Evolutionary conservation across 495 filamentous ascomycete species (phyloP).

Genomic region (Geopyxis carbonaria): DNA sequence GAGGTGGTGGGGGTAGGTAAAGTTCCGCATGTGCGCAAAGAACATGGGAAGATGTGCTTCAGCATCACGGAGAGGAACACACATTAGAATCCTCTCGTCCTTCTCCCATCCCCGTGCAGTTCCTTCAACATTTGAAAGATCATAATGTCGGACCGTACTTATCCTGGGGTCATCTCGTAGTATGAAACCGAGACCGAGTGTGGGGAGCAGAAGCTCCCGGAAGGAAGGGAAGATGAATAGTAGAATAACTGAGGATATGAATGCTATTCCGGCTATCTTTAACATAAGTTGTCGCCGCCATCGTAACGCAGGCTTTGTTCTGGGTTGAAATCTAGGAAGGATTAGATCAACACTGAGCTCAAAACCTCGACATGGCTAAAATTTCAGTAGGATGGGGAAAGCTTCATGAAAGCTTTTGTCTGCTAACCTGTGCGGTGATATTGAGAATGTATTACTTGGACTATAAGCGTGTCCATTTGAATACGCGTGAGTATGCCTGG

Average conservation of each 20-base stretch:
- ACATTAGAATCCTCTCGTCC: constrained; percentile 87
- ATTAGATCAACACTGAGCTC: no score
- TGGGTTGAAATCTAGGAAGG: constrained; percentile 67
- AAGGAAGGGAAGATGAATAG: constrained; percentile 48
- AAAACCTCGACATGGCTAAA: no score
- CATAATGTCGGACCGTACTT: constrained; percentile 92
- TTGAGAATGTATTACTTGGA: constrained; percentile 51
- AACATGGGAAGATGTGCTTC: constrained; percentile 93
- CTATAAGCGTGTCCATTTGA: constrained; percentile 64
- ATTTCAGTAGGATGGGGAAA: no score
- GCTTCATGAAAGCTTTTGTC: no score
- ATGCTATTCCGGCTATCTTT: constrained; percentile 38
- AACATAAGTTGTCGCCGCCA: constrained; percentile 57
- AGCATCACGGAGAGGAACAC: constrained; percentile 86
- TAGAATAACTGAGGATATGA: constrained; percentile 32
- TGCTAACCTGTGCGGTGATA: constrained; percentile 72
- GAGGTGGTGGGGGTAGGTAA: constrained; percentile 92
- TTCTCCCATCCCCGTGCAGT: constrained; percentile 83
- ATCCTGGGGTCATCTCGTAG: constrained; percentile 58
- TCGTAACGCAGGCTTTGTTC: constrained; percentile 55
- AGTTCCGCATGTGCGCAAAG: constrained; percentile 86
- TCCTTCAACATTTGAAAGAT: constrained; percentile 77
- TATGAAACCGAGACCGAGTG: constrained; percentile 55
- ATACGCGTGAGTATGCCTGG: constrained; percentile 39
- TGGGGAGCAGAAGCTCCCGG: constrained; percentile 50